Evolutionary conservation across 2,329 filamentous ascomycete genomes (phyloP).

Genomic region (Diplocarpon mali): DNA sequence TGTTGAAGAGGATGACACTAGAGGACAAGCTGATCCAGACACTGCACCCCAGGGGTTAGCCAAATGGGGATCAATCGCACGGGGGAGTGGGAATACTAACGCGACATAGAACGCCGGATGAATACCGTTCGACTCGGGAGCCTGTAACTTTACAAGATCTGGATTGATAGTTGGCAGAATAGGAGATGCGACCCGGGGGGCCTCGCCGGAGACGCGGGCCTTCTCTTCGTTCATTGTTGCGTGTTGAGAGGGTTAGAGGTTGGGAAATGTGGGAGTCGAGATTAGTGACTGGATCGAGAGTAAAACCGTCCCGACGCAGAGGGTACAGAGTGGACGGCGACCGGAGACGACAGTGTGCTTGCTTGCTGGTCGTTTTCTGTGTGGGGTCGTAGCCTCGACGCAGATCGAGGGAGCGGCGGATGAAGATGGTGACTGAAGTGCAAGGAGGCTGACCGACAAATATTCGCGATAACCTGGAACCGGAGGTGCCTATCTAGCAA

Average conservation of each 20-base stretch:
- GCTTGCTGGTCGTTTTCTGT: too few relatives aligned
- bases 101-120: slow-evolving; percentile 67
- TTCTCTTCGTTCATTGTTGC: slow-evolving; percentile 65
- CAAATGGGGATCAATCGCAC: not conserved
- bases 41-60: slow-evolving; percentile 35
- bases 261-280: too few relatives aligned
- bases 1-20: slow-evolving; percentile 97
- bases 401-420: too few relatives aligned
- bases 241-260: not conserved
- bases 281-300: too few relatives aligned
- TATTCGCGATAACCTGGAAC: too few relatives aligned
- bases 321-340: too few relatives aligned
- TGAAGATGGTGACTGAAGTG: too few relatives aligned
- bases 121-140: slow-evolving; percentile 36
- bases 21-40: slow-evolving; percentile 89
- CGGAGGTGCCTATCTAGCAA: too few relatives aligned
- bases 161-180: slow-evolving; percentile 73
- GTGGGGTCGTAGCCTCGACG: too few relatives aligned
- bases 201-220: slow-evolving; percentile 70
- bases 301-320: too few relatives aligned
- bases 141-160: slow-evolving; percentile 48
- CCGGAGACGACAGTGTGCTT: too few relatives aligned
- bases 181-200: slow-evolving; percentile 45
- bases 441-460: too few relatives aligned
- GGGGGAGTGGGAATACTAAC: slow-evolving; percentile 33